Evolutionary conservation across 148 eudicot genomes (phyloP).

Genomic region (Fagopyrum tataricum): DNA sequence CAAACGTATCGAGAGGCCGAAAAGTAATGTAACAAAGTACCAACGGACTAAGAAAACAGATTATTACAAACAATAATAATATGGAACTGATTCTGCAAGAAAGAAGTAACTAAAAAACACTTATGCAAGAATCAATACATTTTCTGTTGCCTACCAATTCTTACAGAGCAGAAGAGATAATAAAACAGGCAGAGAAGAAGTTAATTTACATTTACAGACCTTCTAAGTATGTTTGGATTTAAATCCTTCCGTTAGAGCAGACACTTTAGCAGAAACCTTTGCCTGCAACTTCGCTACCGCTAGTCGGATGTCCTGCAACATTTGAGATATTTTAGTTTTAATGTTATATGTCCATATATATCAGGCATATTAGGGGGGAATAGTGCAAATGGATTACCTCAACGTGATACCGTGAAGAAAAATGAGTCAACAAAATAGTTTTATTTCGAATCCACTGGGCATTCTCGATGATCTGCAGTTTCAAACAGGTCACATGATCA

Average conservation of each 20-base stretch:
- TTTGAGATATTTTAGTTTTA: not conserved
- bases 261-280: slow-evolving; percentile 79
- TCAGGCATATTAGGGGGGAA: not conserved
- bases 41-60: no score
- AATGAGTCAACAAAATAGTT: slow-evolving; percentile 71
- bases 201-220: not conserved
- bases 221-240: slow-evolving; percentile 33
- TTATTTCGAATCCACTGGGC: slow-evolving; percentile 87
- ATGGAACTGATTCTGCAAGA: not conserved
- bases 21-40: no score
- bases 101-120: not conserved
- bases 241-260: slow-evolving; percentile 82
- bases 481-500: slow-evolving; percentile 6
- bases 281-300: slow-evolving; percentile 79
- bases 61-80: no score
- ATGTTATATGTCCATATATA: not conserved
- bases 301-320: slow-evolving; percentile 72
- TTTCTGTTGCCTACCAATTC: slow-evolving; percentile 2
- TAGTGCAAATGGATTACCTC: slow-evolving; percentile 46
- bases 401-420: slow-evolving; percentile 77
- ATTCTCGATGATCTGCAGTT: slow-evolving; percentile 67
- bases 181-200: not conserved
- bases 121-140: not conserved
- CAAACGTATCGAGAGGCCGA: no score
- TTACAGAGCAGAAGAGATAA: not conserved